Conservation (phyloP, 2,329 filamentous ascomycete genomes). For the Colletotrichum musicola region DNA sequence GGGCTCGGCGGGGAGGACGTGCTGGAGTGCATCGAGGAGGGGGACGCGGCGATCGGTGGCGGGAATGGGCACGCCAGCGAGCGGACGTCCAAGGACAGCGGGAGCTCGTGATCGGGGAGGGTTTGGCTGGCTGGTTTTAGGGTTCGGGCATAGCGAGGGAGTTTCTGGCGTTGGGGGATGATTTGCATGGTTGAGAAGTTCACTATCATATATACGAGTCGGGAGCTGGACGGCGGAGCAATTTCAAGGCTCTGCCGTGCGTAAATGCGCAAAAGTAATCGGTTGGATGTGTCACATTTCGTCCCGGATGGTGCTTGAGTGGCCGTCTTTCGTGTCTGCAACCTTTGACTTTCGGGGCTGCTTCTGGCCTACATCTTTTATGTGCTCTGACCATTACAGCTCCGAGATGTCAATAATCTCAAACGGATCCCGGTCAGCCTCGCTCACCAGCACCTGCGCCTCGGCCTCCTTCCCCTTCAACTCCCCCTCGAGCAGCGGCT, state of each 20-base stretch:
- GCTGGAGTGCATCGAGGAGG: slow-evolving; percentile 64
- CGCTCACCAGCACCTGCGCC: slow-evolving; percentile 79
- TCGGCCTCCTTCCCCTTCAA: slow-evolving; percentile 64
- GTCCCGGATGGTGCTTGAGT: too few species aligned
- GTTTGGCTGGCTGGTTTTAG: neutral
- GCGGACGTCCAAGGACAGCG: slow-evolving; percentile 38
- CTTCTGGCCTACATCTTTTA: too few species aligned
- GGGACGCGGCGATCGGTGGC: slow-evolving; percentile 61
- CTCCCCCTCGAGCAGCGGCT: slow-evolving; percentile 70
- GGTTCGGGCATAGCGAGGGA: slow-evolving; percentile 29
- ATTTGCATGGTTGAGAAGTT: neutral
- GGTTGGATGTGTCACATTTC: too few species aligned
- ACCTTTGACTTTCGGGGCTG: neutral
- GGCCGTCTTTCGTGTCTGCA: neutral
- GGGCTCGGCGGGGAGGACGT: slow-evolving; percentile 69
- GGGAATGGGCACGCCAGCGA: slow-evolving; percentile 32
- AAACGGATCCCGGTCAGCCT: slow-evolving; percentile 89
- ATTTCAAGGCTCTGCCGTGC: too few species aligned
- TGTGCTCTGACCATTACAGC: slow-evolving; percentile 43
- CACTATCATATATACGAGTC: neutral
- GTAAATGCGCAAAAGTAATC: too few species aligned
- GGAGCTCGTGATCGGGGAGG: slow-evolving; percentile 24
- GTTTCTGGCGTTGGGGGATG: slow-evolving; percentile 17
- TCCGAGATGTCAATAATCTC: slow-evolving; percentile 73
- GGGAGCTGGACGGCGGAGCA: too few species aligned